A percentile compares a stretch with the other conserved stretches of the same genome.
phyloP scores from a whole-genome alignment of 805 yeast genomes.

The Spathaspora girioi region DNA sequence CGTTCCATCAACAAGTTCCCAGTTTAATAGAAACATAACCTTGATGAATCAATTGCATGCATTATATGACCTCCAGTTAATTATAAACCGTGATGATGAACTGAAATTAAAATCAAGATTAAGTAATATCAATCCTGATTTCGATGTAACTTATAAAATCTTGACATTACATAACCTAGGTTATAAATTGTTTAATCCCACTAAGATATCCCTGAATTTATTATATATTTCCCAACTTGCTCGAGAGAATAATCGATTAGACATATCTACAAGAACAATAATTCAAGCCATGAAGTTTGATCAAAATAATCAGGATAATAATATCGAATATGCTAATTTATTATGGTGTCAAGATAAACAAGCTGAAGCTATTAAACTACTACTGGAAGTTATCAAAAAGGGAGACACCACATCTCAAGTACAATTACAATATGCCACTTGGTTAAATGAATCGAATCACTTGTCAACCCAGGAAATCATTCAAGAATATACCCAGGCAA shows the following conservation, averaged over 20 bases:
- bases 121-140: slow-evolving; percentile 39
- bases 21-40: slow-evolving; percentile 32
- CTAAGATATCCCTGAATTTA: slow-evolving; percentile 47
- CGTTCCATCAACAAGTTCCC: slow-evolving; percentile 33
- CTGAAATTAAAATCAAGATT: slow-evolving; percentile 25
- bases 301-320: slow-evolving; percentile 39
- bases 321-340: slow-evolving; percentile 74
- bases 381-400: slow-evolving; percentile 35
- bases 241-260: slow-evolving; percentile 63
- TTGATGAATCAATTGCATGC: slow-evolving; percentile 37
- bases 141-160: slow-evolving; percentile 56
- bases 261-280: slow-evolving; percentile 66
- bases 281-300: slow-evolving; percentile 52
- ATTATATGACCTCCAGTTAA: slow-evolving; percentile 30
- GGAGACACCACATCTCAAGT: slow-evolving; percentile 31
- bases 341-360: slow-evolving; percentile 89
- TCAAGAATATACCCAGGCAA: slow-evolving; percentile 61
- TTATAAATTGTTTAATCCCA: slow-evolving; percentile 19
- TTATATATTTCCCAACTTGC: slow-evolving; percentile 61
- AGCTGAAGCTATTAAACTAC: slow-evolving; percentile 71
- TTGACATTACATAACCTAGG: slow-evolving; percentile 57
- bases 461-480: slow-evolving; percentile 72
- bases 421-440: slow-evolving; percentile 77
- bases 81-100: slow-evolving; percentile 11
- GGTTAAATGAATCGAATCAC: slow-evolving; percentile 86